Evolutionary conservation across 2,329 filamentous ascomycete species (phyloP).

Genomic region (Alternaria sp.): DNA sequence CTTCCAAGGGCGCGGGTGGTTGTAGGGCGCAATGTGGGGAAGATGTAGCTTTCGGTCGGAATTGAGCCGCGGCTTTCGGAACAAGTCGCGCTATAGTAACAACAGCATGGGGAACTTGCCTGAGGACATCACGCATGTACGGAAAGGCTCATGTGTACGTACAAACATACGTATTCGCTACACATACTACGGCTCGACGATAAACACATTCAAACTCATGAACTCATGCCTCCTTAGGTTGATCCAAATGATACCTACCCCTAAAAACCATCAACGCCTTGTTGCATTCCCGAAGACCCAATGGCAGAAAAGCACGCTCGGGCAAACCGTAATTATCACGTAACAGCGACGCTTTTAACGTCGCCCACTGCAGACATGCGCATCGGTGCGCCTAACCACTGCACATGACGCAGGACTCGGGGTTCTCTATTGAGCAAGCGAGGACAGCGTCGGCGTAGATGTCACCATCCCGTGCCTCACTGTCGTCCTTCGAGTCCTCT

Average conservation of each 20-base stretch:
- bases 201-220: conserved; percentile 30
- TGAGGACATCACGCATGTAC: background rate
- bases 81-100: background rate
- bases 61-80: conserved; percentile 19
- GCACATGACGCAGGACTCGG: conserved; percentile 96
- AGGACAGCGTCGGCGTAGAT: conserved; percentile 95
- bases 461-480: conserved; percentile 80
- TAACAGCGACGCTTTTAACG: conserved; percentile 15
- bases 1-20: conserved; percentile 6
- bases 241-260: conserved; percentile 15
- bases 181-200: conserved; percentile 20
- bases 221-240: conserved; percentile 33
- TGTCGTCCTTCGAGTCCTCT: conserved; percentile 77
- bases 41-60: conserved; percentile 16
- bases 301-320: conserved; percentile 4
- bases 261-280: conserved; percentile 24
- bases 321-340: background rate
- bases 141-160: background rate
- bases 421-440: conserved; percentile 97
- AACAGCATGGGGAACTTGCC: background rate
- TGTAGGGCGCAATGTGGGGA: conserved; percentile 16
- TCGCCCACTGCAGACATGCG: background rate
- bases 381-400: conserved; percentile 70
- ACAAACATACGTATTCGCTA: conserved; percentile 7
- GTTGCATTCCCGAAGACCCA: conserved; percentile 10